A percentile compares a stretch with the other conserved stretches of the same genome.
These are phyloP conservation scores for Angomonas ambiguus DNA, from an alignment of 208 protist species.

Conservation along the genomic window DNA sequence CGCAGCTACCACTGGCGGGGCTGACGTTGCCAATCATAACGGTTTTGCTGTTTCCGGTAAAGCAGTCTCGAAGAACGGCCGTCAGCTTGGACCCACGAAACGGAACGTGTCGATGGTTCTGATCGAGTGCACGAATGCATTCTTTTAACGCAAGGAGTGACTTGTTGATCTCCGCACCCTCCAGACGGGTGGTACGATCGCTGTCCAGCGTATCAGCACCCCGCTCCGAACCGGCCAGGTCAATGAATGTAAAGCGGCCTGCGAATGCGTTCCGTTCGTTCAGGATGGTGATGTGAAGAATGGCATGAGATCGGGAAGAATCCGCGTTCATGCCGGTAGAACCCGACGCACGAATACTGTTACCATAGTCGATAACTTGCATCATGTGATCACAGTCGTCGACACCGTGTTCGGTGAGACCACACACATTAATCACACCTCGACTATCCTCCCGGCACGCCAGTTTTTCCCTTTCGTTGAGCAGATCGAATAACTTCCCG, in stretches of 20 bases:
- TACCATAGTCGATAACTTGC: conserved; percentile 87
- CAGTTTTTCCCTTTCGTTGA: conserved; percentile 73
- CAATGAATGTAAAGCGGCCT: conserved; percentile 88
- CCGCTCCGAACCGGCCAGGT: conserved; percentile 93
- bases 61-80: conserved; percentile 84
- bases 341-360: conserved; percentile 76
- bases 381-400: conserved; percentile 58
- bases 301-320: conserved; percentile 94
- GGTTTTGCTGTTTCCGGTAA: conserved; percentile 90
- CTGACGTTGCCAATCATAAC: conserved; percentile 94
- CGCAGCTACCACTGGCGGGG: conserved; percentile 75
- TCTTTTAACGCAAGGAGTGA: conserved; percentile 86
- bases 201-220: conserved; percentile 67
- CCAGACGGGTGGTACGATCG: conserved; percentile 75
- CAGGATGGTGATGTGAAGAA: conserved; percentile 84
- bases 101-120: conserved; percentile 84
- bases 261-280: conserved; percentile 89
- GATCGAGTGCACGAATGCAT: conserved; percentile 83
- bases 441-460: conserved; percentile 93
- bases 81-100: conserved; percentile 94
- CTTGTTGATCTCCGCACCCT: conserved; percentile 91
- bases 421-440: conserved; percentile 74
- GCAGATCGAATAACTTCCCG: conserved; percentile 74
- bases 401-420: conserved; percentile 71
- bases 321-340: conserved; percentile 95